Percentiles rank a stretch among this genome's conserved stretches.
Evolutionary conservation across 225 moss, liverwort and hornwort species (phyloP).

Genomic region (Lunularia cruciata): DNA sequence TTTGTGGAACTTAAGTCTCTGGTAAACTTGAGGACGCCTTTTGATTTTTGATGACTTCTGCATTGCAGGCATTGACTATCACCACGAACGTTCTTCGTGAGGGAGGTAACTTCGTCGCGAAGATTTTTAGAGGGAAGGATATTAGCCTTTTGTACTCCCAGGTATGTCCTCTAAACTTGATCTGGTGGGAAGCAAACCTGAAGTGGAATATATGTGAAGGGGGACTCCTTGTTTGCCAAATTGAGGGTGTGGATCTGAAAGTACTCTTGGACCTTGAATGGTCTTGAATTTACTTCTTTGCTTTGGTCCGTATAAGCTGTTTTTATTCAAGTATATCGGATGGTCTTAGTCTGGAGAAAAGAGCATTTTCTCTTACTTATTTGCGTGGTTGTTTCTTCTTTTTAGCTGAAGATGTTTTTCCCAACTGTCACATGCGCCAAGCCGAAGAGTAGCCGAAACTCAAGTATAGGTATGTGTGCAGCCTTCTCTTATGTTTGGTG

Average conservation of each 20-base stretch:
- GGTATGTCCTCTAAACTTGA: constrained; percentile 15
- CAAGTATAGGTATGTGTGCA: constrained; percentile 73
- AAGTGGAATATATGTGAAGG: too few relatives aligned
- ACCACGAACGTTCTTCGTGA: constrained; percentile 84
- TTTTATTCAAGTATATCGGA: too few relatives aligned
- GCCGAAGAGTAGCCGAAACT: constrained; percentile 96
- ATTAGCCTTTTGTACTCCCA: constrained; percentile 55
- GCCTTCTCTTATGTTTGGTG: background rate
- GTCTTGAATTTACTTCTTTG: background rate
- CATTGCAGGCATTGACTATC: constrained; percentile 72
- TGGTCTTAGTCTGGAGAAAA: too few relatives aligned
- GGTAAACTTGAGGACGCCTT: too few relatives aligned
- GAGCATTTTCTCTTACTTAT: background rate
- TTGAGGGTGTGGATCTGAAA: background rate
- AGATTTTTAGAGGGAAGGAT: constrained; percentile 89
- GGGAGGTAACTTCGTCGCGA: constrained; percentile 88
- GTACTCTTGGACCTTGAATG: background rate
- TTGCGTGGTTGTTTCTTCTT: background rate
- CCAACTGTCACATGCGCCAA: constrained; percentile 86
- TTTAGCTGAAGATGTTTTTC: constrained; percentile 86
- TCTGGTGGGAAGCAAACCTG: too few relatives aligned
- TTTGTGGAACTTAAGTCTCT: too few relatives aligned
- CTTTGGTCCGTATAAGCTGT: too few relatives aligned
- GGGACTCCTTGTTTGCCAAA: background rate
- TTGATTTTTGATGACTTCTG: too few relatives aligned